These are phyloP conservation scores for Calonectria hongkongensis DNA, from an alignment of 2,329 filamentous ascomycete species.

Conservation along the genomic window DNA sequence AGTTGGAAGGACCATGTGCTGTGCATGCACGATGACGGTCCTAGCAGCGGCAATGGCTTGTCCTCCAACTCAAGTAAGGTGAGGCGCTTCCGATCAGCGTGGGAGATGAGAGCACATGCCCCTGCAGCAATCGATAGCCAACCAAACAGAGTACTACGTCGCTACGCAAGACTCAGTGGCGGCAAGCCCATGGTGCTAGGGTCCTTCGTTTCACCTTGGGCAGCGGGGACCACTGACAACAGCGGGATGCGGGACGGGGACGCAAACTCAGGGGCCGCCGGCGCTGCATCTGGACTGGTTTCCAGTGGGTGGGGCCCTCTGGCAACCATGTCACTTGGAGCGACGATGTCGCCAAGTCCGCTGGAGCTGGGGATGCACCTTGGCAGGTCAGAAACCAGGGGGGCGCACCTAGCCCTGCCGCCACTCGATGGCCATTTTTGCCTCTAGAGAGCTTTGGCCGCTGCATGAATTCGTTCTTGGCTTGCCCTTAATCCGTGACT, in stretches of 20 bases:
- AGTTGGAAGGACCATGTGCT: slow-evolving; percentile 11
- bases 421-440: slow-evolving; percentile 18
- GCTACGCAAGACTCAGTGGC: slow-evolving; percentile 32
- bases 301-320: slow-evolving; percentile 35
- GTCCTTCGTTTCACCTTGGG: slow-evolving; percentile 34
- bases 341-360: slow-evolving; percentile 32
- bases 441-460: slow-evolving; percentile 24
- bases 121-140: slow-evolving; percentile 22
- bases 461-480: slow-evolving; percentile 32
- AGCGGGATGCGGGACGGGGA: slow-evolving; percentile 29
- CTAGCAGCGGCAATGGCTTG: slow-evolving; percentile 30
- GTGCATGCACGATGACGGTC: slow-evolving; percentile 32
- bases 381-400: slow-evolving; percentile 29
- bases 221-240: slow-evolving; percentile 25
- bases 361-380: slow-evolving; percentile 26
- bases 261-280: slow-evolving; percentile 24
- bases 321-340: slow-evolving; percentile 31
- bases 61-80: slow-evolving; percentile 25
- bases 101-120: slow-evolving; percentile 39
- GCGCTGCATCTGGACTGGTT: slow-evolving; percentile 31
- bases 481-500: slow-evolving; percentile 30
- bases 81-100: slow-evolving; percentile 43
- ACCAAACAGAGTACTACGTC: slow-evolving; percentile 25
- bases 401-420: slow-evolving; percentile 12
- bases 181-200: slow-evolving; percentile 25